phyloP scores from a whole-genome alignment of 805 yeast genomes.

The Candida verbasci region DNA sequence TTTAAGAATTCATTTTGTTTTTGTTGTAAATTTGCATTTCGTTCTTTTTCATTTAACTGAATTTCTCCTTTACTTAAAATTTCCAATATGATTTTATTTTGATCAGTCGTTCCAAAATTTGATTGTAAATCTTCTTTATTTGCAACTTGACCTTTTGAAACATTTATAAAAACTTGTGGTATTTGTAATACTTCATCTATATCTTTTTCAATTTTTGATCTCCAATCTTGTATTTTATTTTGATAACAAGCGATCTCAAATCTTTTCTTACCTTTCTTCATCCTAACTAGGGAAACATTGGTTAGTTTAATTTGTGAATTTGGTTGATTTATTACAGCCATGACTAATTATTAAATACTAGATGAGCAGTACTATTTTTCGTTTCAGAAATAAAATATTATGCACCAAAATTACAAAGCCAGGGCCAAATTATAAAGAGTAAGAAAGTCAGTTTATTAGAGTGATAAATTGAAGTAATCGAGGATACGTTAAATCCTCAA shows the following conservation, averaged over 20 bases:
- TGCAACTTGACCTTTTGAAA: constrained; percentile 92
- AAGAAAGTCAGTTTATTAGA: too few relatives aligned
- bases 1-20: constrained; percentile 78
- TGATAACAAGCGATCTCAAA: constrained; percentile 96
- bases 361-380: not conserved
- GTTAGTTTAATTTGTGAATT: constrained; percentile 84
- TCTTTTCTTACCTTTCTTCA: constrained; percentile 86
- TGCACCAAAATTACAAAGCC: too few relatives aligned
- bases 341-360: constrained; percentile 9
- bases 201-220: constrained; percentile 84
- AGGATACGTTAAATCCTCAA: too few relatives aligned
- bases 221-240: constrained; percentile 94
- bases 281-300: constrained; percentile 86
- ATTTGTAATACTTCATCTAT: constrained; percentile 94
- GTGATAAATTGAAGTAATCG: too few relatives aligned
- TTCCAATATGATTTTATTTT: constrained; percentile 70
- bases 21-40: constrained; percentile 69
- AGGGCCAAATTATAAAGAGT: too few relatives aligned
- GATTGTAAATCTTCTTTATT: constrained; percentile 74
- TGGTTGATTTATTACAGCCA: constrained; percentile 75
- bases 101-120: constrained; percentile 72
- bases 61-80: constrained; percentile 89
- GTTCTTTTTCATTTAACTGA: constrained; percentile 89
- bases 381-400: not conserved
- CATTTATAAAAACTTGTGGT: constrained; percentile 90